phyloP scores from a whole-genome alignment of 371 early-diverging fungal species.

The Mortierella sp. region DNA sequence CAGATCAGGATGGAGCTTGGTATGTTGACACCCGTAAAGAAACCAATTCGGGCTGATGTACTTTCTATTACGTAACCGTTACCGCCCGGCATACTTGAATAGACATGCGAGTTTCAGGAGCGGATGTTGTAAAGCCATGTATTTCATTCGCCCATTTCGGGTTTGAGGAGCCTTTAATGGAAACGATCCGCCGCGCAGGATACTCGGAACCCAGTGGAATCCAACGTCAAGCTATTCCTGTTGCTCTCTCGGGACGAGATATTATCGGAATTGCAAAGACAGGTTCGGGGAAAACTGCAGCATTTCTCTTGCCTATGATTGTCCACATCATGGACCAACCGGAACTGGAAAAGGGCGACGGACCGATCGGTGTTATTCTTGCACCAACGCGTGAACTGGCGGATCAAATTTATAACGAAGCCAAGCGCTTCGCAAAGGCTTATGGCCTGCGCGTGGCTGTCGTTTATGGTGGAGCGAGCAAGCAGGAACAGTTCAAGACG shows the following conservation, averaged over 20 bases:
- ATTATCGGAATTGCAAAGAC: slow-evolving; percentile 93
- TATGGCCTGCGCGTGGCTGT: slow-evolving; percentile 77
- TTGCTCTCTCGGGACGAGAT: slow-evolving; percentile 83
- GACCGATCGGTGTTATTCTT: slow-evolving; percentile 79
- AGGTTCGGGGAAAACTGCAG: slow-evolving; percentile 84
- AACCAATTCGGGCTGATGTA: no score
- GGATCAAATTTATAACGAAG: slow-evolving; percentile 86
- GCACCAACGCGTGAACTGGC: slow-evolving; percentile 94
- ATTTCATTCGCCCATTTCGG: slow-evolving; percentile 90
- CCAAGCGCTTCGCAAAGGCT: slow-evolving; percentile 82
- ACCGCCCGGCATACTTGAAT: no score
- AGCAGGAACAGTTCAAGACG: slow-evolving; percentile 90
- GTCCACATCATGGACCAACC: slow-evolving; percentile 89
- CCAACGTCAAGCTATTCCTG: slow-evolving; percentile 83
- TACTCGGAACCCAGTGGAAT: slow-evolving; percentile 83
- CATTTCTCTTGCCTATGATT: slow-evolving; percentile 86
- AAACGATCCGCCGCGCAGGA: slow-evolving; percentile 68
- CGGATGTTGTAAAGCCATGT: slow-evolving; percentile 78
- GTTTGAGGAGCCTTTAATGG: slow-evolving; percentile 80
- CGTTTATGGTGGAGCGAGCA: slow-evolving; percentile 93
- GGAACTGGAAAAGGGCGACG: slow-evolving; percentile 74
- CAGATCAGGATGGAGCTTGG: slow-evolving; percentile 68
- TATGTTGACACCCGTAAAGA: slow-evolving; percentile 15
- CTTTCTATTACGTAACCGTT: no score
- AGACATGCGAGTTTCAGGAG: slow-evolving; percentile 75